Percentiles rank a stretch among this genome's conserved stretches.
These are phyloP conservation scores for Nicotiana undulata DNA, from an alignment of 257 asterid species.

Conservation along the genomic window DNA sequence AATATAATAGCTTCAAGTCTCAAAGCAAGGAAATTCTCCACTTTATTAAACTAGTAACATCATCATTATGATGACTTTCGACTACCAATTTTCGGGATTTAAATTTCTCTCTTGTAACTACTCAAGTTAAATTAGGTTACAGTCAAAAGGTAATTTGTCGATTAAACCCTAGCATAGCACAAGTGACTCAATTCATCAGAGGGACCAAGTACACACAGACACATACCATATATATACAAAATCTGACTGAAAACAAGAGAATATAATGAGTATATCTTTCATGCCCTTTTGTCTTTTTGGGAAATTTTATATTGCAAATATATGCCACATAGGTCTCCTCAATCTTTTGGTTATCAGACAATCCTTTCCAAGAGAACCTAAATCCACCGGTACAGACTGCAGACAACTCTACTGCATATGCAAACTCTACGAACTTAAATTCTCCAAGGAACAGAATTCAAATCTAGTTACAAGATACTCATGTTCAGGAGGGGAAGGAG, in stretches of 20 bases:
- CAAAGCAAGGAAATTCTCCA: background rate
- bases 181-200: background rate
- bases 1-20: background rate
- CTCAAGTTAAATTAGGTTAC: background rate
- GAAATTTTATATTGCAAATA: background rate
- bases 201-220: background rate
- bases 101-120: background rate
- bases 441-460: background rate
- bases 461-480: background rate
- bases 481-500: background rate
- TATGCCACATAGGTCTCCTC: background rate
- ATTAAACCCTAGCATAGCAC: background rate
- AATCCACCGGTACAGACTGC: background rate
- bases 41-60: background rate
- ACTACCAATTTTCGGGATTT: background rate
- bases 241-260: background rate
- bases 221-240: background rate
- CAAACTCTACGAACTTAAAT: background rate
- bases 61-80: background rate
- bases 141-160: background rate
- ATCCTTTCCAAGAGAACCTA: background rate
- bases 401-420: background rate
- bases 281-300: background rate
- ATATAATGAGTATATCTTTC: background rate
- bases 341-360: background rate